Percentiles rank a stretch among this genome's conserved stretches.
Conservation (phyloP, 495 filamentous ascomycete genomes). For the Entonaema liquescens region DNA sequence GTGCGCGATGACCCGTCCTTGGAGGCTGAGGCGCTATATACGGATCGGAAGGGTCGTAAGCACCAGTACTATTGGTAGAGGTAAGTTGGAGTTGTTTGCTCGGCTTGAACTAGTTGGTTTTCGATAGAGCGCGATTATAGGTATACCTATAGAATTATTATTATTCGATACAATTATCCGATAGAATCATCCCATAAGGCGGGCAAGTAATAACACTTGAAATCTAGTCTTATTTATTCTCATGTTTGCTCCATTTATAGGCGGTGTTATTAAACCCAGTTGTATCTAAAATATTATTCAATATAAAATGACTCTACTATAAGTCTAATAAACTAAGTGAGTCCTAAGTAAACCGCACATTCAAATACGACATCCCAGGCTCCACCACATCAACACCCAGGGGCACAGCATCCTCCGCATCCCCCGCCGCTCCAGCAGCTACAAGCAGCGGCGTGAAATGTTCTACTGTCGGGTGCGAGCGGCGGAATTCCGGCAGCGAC, state of each 20-base stretch:
- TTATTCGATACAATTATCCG: not conserved
- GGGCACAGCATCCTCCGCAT: slow-evolving; percentile 10
- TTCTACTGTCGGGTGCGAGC: slow-evolving; percentile 27
- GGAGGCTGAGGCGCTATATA: slow-evolving; percentile 25
- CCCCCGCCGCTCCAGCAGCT: slow-evolving; percentile 24
- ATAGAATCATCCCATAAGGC: too few species aligned
- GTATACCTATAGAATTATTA: not conserved
- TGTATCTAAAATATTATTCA: too few species aligned
- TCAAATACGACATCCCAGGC: slow-evolving; percentile 39
- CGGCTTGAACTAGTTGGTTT: not conserved
- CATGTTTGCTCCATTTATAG: too few species aligned
- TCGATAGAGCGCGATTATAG: not conserved
- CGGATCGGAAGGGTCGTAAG: slow-evolving; percentile 25
- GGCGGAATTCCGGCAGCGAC: slow-evolving; percentile 22
- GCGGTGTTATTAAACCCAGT: too few species aligned
- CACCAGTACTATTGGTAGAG: slow-evolving; percentile 30
- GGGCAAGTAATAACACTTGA: too few species aligned
- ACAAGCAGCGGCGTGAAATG: slow-evolving; percentile 34
- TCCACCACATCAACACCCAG: slow-evolving; percentile 30
- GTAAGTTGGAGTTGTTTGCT: not conserved
- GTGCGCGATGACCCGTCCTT: slow-evolving; percentile 17
- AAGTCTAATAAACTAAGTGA: not conserved
- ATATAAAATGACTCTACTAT: too few species aligned
- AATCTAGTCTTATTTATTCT: too few species aligned
- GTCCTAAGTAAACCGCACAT: slow-evolving; percentile 19